Conservation (phyloP, 2,329 filamentous ascomycete species). For the Colletotrichum paranaense region DNA sequence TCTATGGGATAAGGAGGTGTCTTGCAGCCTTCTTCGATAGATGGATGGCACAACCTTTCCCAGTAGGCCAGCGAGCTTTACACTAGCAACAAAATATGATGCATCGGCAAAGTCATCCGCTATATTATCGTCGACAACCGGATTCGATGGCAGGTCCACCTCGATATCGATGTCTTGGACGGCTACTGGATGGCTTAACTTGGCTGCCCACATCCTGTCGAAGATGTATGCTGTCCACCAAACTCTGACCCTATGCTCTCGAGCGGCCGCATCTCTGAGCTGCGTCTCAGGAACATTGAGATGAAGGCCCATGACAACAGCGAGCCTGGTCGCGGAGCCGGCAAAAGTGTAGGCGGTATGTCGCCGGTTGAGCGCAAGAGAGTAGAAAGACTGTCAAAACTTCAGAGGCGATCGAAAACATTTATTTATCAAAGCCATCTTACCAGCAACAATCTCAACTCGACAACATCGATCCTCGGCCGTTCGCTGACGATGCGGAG, state of each 20-base stretch:
- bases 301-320: slow-evolving; percentile 57
- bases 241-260: slow-evolving; percentile 53
- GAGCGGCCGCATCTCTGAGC: slow-evolving; percentile 48
- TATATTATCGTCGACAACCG: slow-evolving; percentile 40
- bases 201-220: slow-evolving; percentile 60
- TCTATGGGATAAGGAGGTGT: slow-evolving; percentile 44
- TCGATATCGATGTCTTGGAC: slow-evolving; percentile 61
- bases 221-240: slow-evolving; percentile 58
- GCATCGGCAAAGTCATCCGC: slow-evolving; percentile 47
- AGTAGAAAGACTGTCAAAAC: slow-evolving; percentile 54
- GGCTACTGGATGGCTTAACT: slow-evolving; percentile 59
- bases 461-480: slow-evolving; percentile 55
- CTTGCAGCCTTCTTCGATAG: slow-evolving; percentile 44
- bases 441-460: slow-evolving; percentile 56
- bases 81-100: slow-evolving; percentile 46
- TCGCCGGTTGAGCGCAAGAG: slow-evolving; percentile 55
- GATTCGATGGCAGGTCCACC: slow-evolving; percentile 53
- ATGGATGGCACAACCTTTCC: slow-evolving; percentile 45
- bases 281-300: slow-evolving; percentile 51
- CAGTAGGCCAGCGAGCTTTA: slow-evolving; percentile 50
- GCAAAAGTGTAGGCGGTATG: slow-evolving; percentile 56
- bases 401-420: neutral
- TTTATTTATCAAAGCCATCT: slow-evolving; percentile 25
- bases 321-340: slow-evolving; percentile 55
- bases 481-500: slow-evolving; percentile 53